Evolutionary conservation across 2,329 filamentous ascomycete species (phyloP).

Genomic region (Botrytis pseudocinerea): DNA sequence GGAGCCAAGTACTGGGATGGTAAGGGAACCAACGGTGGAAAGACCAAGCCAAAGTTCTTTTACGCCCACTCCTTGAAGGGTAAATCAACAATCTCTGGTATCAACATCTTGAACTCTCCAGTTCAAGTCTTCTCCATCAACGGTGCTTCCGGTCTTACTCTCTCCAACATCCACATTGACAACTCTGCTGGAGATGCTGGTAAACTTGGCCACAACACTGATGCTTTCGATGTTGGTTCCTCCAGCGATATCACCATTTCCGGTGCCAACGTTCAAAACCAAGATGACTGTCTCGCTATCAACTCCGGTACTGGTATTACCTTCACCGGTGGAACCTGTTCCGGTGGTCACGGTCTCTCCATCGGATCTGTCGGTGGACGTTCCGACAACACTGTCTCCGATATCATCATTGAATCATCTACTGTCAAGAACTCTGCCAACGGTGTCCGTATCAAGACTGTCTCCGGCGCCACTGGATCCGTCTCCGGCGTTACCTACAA

Average conservation of each 20-base stretch:
- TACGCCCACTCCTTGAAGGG: constrained; percentile 52
- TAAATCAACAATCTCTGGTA: constrained; percentile 49
- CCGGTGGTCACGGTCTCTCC: constrained; percentile 49
- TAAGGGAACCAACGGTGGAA: constrained; percentile 58
- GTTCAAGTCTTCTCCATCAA: constrained; percentile 54
- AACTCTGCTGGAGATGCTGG: constrained; percentile 45
- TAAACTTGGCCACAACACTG: constrained; percentile 50
- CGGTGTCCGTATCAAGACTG: constrained; percentile 46
- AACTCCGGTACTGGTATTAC: constrained; percentile 51
- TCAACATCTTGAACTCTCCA: constrained; percentile 56
- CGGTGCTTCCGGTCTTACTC: constrained; percentile 45
- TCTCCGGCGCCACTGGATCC: constrained; percentile 43
- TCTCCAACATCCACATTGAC: constrained; percentile 56
- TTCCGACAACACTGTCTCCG: constrained; percentile 54
- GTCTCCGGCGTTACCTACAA: constrained; percentile 54
- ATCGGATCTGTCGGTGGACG: constrained; percentile 61
- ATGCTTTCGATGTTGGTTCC: constrained; percentile 53
- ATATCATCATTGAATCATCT: constrained; percentile 52
- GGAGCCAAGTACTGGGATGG: constrained; percentile 55
- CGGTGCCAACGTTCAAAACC: constrained; percentile 55
- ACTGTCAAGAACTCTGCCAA: constrained; percentile 54
- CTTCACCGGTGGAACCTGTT: constrained; percentile 37
- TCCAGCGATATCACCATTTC: constrained; percentile 51
- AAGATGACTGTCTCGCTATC: constrained; percentile 60
- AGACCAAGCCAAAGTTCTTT: constrained; percentile 67